Evolutionary conservation across 2,329 filamentous ascomycete genomes (phyloP).

Genomic region (Podosphaera xanthii): DNA sequence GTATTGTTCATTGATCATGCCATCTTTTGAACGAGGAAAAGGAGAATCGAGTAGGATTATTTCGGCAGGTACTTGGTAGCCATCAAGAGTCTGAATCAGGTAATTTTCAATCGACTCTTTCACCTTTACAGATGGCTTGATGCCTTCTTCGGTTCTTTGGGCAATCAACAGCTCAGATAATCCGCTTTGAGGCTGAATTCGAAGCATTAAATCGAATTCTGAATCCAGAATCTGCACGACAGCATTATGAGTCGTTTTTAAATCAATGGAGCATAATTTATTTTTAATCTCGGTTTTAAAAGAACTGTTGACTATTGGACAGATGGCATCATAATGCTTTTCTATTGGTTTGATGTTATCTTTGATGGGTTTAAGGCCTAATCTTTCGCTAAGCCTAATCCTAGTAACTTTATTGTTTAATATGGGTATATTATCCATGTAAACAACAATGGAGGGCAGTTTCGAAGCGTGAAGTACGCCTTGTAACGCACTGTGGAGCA

Average conservation of each 20-base stretch:
- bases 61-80: conserved; percentile 3
- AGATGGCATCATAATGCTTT: conserved; percentile 27
- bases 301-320: conserved; percentile 24
- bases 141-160: not conserved
- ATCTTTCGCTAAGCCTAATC: conserved; percentile 26
- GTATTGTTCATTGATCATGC: not conserved
- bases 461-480: conserved; percentile 28
- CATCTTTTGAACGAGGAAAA: conserved; percentile 2
- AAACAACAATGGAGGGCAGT: conserved; percentile 27
- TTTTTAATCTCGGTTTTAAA: conserved; percentile 21
- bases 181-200: conserved; percentile 2
- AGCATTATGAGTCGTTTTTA: conserved; percentile 7
- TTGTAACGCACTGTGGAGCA: conserved; percentile 24
- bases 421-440: conserved; percentile 31
- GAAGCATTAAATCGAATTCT: conserved; percentile 2
- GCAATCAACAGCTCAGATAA: conserved; percentile 3
- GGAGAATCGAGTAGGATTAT: conserved; percentile 3
- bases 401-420: conserved; percentile 34
- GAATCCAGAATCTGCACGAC: not conserved
- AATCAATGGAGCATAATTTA: conserved; percentile 17
- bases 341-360: conserved; percentile 22
- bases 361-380: conserved; percentile 22
- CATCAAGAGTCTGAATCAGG: conserved; percentile 1
- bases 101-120: not conserved
- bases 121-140: not conserved